Conservation (phyloP, 1,284 basidiomycete genomes). For the Pseudozyma pruni region DNA sequence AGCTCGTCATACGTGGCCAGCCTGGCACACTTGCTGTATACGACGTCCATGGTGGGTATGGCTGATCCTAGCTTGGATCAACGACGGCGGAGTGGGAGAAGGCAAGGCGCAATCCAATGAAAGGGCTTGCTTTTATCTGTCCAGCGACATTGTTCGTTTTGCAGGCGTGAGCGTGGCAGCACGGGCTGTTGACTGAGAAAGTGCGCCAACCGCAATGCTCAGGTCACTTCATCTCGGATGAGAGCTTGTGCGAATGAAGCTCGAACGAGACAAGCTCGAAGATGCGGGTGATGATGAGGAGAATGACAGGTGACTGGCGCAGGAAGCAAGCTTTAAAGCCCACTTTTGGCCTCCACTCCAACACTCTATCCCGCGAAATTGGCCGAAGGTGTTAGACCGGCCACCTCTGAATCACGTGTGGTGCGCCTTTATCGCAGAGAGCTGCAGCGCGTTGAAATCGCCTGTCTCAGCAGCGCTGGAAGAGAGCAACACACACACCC, state of each 20-base stretch:
- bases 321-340: not conserved
- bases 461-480: no score
- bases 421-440: not conserved
- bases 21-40: conserved; percentile 16
- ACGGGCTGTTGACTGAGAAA: no score
- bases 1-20: conserved; percentile 23
- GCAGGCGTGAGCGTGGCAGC: no score
- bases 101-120: not conserved
- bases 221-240: no score
- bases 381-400: not conserved
- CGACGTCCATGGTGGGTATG: conserved; percentile 10
- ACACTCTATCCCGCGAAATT: not conserved
- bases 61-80: no score
- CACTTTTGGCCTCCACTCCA: conserved; percentile 6
- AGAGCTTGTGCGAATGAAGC: no score
- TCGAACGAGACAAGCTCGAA: not conserved
- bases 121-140: not conserved
- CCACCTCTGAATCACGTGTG: not conserved
- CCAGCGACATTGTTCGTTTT: no score
- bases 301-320: conserved; percentile 6
- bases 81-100: not conserved
- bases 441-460: not conserved
- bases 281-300: conserved; percentile 2
- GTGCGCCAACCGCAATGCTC: no score
- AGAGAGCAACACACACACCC: no score